Evolutionary conservation across 2,329 filamentous ascomycete genomes (phyloP).

Genomic region (Aspergillus fumigatiaffinis): DNA sequence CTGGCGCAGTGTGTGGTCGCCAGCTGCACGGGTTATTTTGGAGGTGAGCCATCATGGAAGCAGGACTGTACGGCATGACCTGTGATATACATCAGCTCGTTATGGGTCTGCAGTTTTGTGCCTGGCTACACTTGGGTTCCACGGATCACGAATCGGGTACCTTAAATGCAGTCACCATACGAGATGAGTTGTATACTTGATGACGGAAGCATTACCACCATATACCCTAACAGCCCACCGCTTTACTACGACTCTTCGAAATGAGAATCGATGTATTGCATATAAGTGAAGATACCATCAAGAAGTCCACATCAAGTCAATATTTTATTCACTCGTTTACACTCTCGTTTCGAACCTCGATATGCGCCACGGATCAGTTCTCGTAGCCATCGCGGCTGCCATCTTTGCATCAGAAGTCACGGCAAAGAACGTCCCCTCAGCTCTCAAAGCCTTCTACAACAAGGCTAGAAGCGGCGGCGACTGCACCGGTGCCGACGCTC

Average conservation of each 20-base stretch:
- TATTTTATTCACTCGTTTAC: neutral
- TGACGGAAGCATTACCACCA: neutral
- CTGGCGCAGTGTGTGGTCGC: constrained; percentile 23
- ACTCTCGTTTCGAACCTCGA: neutral
- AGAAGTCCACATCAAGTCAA: no score
- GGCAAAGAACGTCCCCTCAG: constrained; percentile 8
- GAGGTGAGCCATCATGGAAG: neutral
- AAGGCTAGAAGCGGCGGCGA: constrained; percentile 5
- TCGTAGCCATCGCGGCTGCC: neutral
- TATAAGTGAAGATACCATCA: no score
- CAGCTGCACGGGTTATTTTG: constrained; percentile 14
- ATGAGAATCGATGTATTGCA: no score
- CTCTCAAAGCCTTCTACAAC: constrained; percentile 13
- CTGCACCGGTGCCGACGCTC: constrained; percentile 6
- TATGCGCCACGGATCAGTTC: neutral
- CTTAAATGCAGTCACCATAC: neutral
- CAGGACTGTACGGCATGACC: neutral
- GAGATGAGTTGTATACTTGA: neutral
- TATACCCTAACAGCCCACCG: no score
- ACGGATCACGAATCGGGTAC: neutral
- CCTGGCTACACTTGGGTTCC: no score
- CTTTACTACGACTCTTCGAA: no score
- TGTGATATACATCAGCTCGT: neutral
- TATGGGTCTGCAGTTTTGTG: no score
- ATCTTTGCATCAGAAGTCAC: neutral